A percentile compares a stretch with the other conserved stretches of the same genome.
Conservation (phyloP, 306 rosid genomes). For the Lupinus albus region DNA sequence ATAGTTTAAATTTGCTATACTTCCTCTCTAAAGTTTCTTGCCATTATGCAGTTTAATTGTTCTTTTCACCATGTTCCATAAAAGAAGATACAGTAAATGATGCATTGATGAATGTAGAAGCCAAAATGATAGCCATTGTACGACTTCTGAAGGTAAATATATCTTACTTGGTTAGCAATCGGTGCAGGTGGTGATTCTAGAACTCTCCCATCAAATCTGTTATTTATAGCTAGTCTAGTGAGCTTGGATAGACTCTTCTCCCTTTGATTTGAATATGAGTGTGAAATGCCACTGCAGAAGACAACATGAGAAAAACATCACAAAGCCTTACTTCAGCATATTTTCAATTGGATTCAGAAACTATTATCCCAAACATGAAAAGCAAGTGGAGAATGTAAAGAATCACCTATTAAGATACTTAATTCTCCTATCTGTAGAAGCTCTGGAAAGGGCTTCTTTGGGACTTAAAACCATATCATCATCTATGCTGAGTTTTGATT, state of each 20-base stretch:
- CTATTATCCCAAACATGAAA: slow-evolving; percentile 22
- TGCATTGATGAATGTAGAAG: slow-evolving; percentile 31
- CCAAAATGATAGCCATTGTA: slow-evolving; percentile 33
- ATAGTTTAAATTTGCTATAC: slow-evolving; percentile 4
- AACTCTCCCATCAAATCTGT: slow-evolving; percentile 66
- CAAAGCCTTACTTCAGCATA: slow-evolving; percentile 13
- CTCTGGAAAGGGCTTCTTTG: slow-evolving; percentile 96
- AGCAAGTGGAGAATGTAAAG: slow-evolving; percentile 22
- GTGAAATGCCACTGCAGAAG: slow-evolving; percentile 67
- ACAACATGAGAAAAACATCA: slow-evolving; percentile 38
- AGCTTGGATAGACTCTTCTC: slow-evolving; percentile 71
- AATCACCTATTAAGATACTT: slow-evolving; percentile 80
- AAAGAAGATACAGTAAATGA: slow-evolving; percentile 11
- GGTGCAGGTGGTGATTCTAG: slow-evolving; percentile 84
- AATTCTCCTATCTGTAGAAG: slow-evolving; percentile 89
- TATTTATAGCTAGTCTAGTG: slow-evolving; percentile 81
- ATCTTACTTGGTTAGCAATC: slow-evolving; percentile 72
- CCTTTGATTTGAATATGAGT: slow-evolving; percentile 72
- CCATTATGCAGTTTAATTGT: slow-evolving; percentile 27
- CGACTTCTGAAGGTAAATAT: slow-evolving; percentile 17
- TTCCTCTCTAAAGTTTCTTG: slow-evolving; percentile 32
- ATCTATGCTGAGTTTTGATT: slow-evolving; percentile 82
- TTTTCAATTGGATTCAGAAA: slow-evolving; percentile 31
- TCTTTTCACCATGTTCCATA: slow-evolving; percentile 33
- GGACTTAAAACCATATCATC: slow-evolving; percentile 86